phyloP scores from a whole-genome alignment of 2,329 filamentous ascomycete species.

The Nothomitra cinnamomea region DNA sequence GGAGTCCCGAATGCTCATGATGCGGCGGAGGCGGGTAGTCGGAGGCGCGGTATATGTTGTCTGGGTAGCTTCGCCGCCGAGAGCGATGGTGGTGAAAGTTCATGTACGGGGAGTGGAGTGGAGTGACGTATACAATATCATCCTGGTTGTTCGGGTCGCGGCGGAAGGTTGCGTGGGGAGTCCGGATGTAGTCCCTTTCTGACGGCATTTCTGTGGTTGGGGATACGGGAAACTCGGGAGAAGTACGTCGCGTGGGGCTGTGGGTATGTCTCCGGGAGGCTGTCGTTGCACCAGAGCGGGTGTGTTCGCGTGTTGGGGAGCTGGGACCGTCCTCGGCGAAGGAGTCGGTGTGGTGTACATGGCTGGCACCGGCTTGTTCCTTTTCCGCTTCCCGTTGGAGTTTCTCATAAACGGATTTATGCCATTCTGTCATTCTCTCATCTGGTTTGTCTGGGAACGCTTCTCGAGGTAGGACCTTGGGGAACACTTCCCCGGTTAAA shows the following conservation, averaged over 20 bases:
- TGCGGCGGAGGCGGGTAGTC: not conserved
- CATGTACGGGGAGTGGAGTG: not conserved
- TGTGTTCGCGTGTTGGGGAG: too few species aligned
- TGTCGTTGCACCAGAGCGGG: too few species aligned
- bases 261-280: too few species aligned
- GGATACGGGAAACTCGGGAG: not conserved
- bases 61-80: not conserved
- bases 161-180: not conserved
- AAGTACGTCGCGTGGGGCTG: too few species aligned
- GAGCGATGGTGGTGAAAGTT: not conserved
- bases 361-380: not conserved
- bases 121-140: not conserved
- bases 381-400: not conserved
- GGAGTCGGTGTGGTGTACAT: too few species aligned
- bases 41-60: not conserved
- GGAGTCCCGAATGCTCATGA: not conserved
- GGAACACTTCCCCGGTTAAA: slow-evolving; percentile 39
- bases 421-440: slow-evolving; percentile 69
- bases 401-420: slow-evolving; percentile 31
- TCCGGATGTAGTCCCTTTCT: not conserved
- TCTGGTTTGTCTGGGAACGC: slow-evolving; percentile 60
- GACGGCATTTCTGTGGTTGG: not conserved
- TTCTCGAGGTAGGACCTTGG: slow-evolving; percentile 46
- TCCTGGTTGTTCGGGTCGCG: not conserved
- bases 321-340: too few species aligned